Base-by-base conservation (phyloP, 169 alveolate species). In the Cryptosporidium tyzzeri region DNA sequence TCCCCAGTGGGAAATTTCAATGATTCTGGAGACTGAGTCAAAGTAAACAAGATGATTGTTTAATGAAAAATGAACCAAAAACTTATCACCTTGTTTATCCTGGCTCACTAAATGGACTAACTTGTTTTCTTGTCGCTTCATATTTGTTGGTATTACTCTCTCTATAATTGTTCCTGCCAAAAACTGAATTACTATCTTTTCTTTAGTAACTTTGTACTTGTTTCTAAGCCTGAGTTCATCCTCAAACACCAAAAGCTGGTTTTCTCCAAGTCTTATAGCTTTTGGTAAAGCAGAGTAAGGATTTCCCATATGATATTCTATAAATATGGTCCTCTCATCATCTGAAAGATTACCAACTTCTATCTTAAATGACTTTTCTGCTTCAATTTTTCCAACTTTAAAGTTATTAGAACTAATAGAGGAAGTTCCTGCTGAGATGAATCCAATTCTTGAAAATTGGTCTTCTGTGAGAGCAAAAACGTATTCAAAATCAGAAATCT, bases 1-100 rank as follows among this genome's bases (percentile, higher is more conserved):
- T 29, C 97, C 97, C 98, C 98, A 96, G 84, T 96, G 98, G 39
- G 97, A 94, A 2, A 96, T 93, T 91, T 92, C 92, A 14, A 91
- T 58, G 37, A 65, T 86, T 50, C 93, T 92, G 45, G 80, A 70
- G 3, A 86, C 95, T 39, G 93, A 74, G 9, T 94, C 93, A 53
- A 94, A 94, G 58, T 86, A 74, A 18, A 80, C 75, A 1, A 80
- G 67, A 41, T 80, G 89, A 21, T 44, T 58, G 70, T 80, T 80
- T 12, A 80, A 41, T 4, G 73, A 62, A 58, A 80, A 80, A 50
- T 80, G 89, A 7, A 80, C 89, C 48, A 59, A 62, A 41, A 80
- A 65, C 37, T 41, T 41, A 3, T 45, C 69, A 7, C 44, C 68
- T 26, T 74, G 26, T 0, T 55, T 58, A 16, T 58, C 29, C 16